A percentile compares a stretch with the other conserved stretches of the same genome.
Evolutionary conservation across 441 rosid species (phyloP).

Genomic region (Brassica balearica): DNA sequence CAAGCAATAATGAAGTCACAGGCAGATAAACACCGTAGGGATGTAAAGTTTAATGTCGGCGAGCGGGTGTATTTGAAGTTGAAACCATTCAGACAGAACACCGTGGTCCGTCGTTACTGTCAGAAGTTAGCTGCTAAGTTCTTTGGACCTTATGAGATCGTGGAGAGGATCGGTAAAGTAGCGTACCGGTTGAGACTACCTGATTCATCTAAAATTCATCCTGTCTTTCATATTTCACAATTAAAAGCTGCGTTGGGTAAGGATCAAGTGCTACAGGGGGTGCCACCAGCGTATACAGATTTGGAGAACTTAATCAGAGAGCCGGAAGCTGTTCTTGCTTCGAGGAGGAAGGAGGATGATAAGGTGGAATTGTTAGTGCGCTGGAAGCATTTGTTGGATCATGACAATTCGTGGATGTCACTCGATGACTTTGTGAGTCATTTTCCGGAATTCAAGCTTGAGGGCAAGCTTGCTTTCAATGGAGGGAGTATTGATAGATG

Average conservation of each 20-base stretch:
- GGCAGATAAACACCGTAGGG: not conserved
- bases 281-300: not conserved
- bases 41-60: too few species aligned
- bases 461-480: not conserved
- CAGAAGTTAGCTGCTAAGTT: not conserved
- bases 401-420: not conserved
- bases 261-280: not conserved
- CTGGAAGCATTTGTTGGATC: not conserved
- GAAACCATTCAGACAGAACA: not conserved
- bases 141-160: not conserved
- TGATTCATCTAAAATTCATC: not conserved
- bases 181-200: not conserved
- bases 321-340: not conserved
- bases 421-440: not conserved
- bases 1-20: not conserved
- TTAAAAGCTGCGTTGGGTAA: not conserved
- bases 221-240: not conserved
- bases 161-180: not conserved
- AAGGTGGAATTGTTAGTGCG: not conserved
- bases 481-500: conserved; percentile 40
- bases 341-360: not conserved
- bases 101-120: not conserved
- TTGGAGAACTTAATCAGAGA: not conserved
- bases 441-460: not conserved
- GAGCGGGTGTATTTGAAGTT: not conserved